phyloP scores from a whole-genome alignment of 2,329 filamentous ascomycete genomes.

The Aspergillus novoparasiticus region DNA sequence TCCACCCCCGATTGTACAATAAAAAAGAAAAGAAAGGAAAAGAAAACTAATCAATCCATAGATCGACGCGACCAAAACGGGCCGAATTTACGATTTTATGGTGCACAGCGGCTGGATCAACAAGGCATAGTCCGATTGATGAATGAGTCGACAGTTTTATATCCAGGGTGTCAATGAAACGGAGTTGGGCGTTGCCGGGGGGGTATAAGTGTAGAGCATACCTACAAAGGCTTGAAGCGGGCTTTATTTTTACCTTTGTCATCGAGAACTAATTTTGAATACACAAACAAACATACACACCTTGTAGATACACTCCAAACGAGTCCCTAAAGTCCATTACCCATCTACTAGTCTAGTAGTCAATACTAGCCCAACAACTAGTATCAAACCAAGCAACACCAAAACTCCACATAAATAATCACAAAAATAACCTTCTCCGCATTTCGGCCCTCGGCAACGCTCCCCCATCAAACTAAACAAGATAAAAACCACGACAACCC shows the following conservation, averaged over 20 bases:
- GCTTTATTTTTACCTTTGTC: not conserved
- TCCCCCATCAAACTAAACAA: not conserved
- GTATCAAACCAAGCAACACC: not conserved
- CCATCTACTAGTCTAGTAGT: not conserved
- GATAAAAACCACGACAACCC: constrained; percentile 1
- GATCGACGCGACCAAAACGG: constrained; percentile 82
- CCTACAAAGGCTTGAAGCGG: not conserved
- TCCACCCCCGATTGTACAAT: not conserved
- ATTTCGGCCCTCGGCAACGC: constrained; percentile 15
- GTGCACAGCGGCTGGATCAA: constrained; percentile 90
- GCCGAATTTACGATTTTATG: constrained; percentile 91
- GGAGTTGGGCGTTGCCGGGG: constrained; percentile 19
- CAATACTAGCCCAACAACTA: not conserved
- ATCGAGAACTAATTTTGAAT: not conserved
- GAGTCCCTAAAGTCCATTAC: not conserved
- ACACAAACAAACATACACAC: not conserved
- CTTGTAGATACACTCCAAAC: not conserved
- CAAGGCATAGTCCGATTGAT: constrained; percentile 62
- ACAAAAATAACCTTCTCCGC: constrained; percentile 12
- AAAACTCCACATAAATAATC: not conserved
- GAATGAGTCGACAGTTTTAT: constrained; percentile 4
- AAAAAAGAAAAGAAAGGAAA: not conserved
- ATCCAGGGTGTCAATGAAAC: not conserved
- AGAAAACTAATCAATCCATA: constrained; percentile 31
- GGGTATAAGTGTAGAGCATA: not conserved